These are phyloP conservation scores for Mucor irregularis DNA, from an alignment of 371 early-diverging fungal species.

Conservation along the genomic window DNA sequence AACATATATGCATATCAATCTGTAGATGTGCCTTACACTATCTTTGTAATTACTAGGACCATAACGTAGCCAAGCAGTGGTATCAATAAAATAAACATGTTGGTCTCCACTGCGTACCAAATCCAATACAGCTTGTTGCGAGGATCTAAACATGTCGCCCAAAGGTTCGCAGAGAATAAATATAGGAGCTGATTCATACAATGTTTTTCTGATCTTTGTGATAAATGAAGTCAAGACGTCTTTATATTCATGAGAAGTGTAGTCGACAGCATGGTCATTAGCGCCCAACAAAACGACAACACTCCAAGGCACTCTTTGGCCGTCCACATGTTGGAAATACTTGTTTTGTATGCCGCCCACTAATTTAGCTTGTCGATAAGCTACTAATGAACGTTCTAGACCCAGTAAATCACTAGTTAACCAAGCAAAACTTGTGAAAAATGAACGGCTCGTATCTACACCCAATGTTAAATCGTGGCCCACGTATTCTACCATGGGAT, in stretches of 20 bases:
- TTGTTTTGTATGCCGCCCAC: conserved; percentile 35
- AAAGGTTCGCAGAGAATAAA: conserved; percentile 44
- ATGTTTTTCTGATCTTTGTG: conserved; percentile 1
- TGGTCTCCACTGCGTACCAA: conserved; percentile 30
- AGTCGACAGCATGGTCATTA: conserved; percentile 20
- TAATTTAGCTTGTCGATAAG: conserved; percentile 31
- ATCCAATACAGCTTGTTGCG: conserved; percentile 37
- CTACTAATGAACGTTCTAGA: conserved; percentile 34
- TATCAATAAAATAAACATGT: conserved; percentile 41
- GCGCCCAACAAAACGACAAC: conserved; percentile 23
- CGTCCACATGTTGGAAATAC: conserved; percentile 29
- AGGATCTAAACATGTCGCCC: conserved; percentile 37
- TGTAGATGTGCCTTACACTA: conserved; percentile 23
- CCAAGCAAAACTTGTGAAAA: conserved; percentile 42
- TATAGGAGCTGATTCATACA: conserved; percentile 26
- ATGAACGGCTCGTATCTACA: conserved; percentile 22
- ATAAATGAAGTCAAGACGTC: conserved; percentile 3
- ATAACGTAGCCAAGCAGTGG: conserved; percentile 43
- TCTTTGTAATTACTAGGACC: conserved; percentile 31
- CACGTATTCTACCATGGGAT: conserved; percentile 35
- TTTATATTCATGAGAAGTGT: conserved; percentile 11
- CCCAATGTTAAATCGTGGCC: conserved; percentile 43
- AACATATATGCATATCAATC: neutral
- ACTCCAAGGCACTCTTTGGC: conserved; percentile 14
- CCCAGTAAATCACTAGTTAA: conserved; percentile 29